Evolutionary conservation across 2,329 filamentous ascomycete species (phyloP).

Genomic region (Phaeosphaeriaceae sp.): DNA sequence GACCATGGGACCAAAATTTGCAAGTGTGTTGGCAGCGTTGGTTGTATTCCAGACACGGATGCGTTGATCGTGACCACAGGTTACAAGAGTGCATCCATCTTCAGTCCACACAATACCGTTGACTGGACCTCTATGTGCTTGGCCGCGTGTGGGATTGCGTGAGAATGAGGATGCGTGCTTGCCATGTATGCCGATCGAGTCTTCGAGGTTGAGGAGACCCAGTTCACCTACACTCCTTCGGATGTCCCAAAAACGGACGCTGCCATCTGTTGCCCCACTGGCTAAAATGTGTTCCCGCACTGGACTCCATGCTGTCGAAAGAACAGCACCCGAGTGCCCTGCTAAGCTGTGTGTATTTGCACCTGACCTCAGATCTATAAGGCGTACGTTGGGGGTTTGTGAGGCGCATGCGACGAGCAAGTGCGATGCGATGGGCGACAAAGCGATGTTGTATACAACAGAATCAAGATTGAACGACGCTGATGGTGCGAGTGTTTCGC

Average conservation of each 20-base stretch:
- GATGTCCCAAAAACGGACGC: conserved; percentile 85
- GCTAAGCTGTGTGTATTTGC: conserved; percentile 64
- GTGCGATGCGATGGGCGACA: conserved; percentile 74
- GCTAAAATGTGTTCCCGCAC: conserved; percentile 78
- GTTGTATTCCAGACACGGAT: conserved; percentile 86
- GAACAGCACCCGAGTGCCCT: conserved; percentile 60
- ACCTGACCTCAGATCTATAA: conserved; percentile 86
- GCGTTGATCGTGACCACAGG: conserved; percentile 80
- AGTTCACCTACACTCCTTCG: conserved; percentile 77
- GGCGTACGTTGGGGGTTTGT: conserved; percentile 80
- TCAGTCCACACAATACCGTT: conserved; percentile 88
- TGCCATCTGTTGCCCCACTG: conserved; percentile 84
- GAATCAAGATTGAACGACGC: conserved; percentile 72
- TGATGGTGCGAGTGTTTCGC: conserved; percentile 64
- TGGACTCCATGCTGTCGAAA: conserved; percentile 80
- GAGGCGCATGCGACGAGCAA: conserved; percentile 88
- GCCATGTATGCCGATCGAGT: conserved; percentile 71
- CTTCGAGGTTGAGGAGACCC: conserved; percentile 82
- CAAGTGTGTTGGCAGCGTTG: conserved; percentile 84
- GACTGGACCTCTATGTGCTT: conserved; percentile 79
- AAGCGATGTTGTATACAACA: conserved; percentile 77
- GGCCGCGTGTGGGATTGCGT: conserved; percentile 45
- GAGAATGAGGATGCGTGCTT: conserved; percentile 51
- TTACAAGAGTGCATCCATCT: conserved; percentile 77
- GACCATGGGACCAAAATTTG: conserved; percentile 83